Base-by-base conservation (phyloP, 257 asterid genomes). In the Capsicum baccatum region DNA sequence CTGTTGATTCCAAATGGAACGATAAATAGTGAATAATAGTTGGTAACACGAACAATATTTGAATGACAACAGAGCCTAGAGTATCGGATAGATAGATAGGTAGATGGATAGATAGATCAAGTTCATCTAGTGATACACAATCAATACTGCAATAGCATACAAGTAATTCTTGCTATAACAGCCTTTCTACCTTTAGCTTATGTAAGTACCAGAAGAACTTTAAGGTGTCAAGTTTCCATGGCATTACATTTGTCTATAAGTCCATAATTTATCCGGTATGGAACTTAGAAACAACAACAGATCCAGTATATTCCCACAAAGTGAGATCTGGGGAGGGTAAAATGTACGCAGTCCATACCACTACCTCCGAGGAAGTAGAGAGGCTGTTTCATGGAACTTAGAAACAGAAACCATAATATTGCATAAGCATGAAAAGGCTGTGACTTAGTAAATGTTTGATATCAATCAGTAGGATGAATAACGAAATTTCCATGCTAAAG, bases 1-100 rank as follows among this genome's bases (percentile, higher is more conserved):
- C 99, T 94, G 97, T 74, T 84, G 87, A 78, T 35, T 54, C 80
- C 48, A 14, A 8, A 76, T 54, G 59, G 6, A 76, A 76, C 3
- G 6, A 52, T 14, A 76, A 14, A 26, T 2, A 63, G 14, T 13
- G 6, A 78, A 0, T 13, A 42, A 4, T 3, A 5, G 47, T 52
- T 13, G 50, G 63, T 26, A 21, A 19, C 21, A 13, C 19, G 12
- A 26, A 21, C 14, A 3, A 67, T 67, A 14, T 67, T 67, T 37
- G 50, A 14, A 6, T 13, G 9, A 19, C 81, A 50, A 19, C 47
- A 52, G 42, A 50, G 47, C 7, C 62, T 13, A 7, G 14, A 57
- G 62, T 54, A 54, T 54, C 5, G 57, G 44, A 74, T 48, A 4
- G 52, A 69, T 44, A 76, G 48, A 26, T 26, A 26, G 33, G 33